These are phyloP conservation scores for Lepidium sativum DNA, from an alignment of 345 rosid genomes.

Conservation along the genomic window DNA sequence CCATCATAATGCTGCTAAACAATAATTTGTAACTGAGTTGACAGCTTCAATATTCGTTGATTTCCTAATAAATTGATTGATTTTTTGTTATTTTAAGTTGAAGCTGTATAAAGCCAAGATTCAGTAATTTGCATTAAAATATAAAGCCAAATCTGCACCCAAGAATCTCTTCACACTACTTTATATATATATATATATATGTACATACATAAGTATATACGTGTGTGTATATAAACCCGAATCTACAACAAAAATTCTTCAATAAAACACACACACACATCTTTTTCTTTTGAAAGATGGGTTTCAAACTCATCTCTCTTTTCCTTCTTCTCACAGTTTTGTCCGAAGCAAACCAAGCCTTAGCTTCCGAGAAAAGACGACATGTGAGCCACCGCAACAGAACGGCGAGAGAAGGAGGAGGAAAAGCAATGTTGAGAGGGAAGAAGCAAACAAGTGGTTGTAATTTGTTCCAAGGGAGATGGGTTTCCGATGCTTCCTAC, in stretches of 20 bases:
- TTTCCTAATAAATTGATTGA: neutral
- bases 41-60: neutral
- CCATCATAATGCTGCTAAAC: neutral
- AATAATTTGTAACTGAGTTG: neutral
- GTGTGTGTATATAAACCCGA: slow-evolving; percentile 11
- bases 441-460: slow-evolving; percentile 50
- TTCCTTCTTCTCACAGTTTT: slow-evolving; percentile 11
- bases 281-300: slow-evolving; percentile 20
- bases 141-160: neutral
- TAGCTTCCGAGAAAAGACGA: slow-evolving; percentile 8
- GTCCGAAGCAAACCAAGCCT: neutral
- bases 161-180: slow-evolving; percentile 15
- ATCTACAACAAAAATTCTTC: neutral
- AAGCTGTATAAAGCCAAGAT: neutral
- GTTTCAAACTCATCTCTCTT: slow-evolving; percentile 20
- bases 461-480: slow-evolving; percentile 67
- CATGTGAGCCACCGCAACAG: slow-evolving; percentile 5
- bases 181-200: neutral
- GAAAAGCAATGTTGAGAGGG: slow-evolving; percentile 24
- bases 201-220: neutral
- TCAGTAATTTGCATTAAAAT: too few relatives aligned
- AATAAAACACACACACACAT: neutral
- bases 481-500: slow-evolving; percentile 60
- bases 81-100: neutral
- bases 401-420: slow-evolving; percentile 20